A percentile compares a stretch with the other conserved stretches of the same genome.
phyloP scores from a whole-genome alignment of 1,139 yeast species.

The Chernovozyma sophiae-reginae region DNA sequence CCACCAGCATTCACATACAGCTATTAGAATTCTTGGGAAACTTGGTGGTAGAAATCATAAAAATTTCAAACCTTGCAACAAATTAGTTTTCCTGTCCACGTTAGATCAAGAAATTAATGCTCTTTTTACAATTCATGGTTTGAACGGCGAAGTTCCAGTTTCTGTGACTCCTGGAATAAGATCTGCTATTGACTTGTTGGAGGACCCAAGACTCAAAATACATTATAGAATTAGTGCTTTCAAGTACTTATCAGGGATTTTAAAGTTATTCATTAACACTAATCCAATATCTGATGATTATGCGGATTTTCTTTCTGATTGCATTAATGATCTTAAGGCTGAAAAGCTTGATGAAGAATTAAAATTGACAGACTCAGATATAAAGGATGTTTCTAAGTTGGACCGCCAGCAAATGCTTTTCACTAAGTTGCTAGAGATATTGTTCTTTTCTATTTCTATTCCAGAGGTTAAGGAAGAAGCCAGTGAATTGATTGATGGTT shows the following conservation, averaged over 20 bases:
- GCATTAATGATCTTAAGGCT: conserved; percentile 45
- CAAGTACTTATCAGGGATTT: conserved; percentile 61
- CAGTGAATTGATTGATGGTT: conserved; percentile 50
- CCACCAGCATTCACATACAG: conserved; percentile 92
- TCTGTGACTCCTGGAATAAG: conserved; percentile 80
- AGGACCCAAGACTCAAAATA: conserved; percentile 59
- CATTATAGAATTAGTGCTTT: conserved; percentile 78
- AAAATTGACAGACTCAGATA: conserved; percentile 38
- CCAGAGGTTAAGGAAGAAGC: conserved; percentile 76
- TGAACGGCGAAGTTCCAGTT: conserved; percentile 57
- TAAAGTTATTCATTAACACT: conserved; percentile 67
- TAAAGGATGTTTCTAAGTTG: conserved; percentile 47
- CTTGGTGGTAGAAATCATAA: conserved; percentile 93
- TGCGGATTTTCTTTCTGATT: conserved; percentile 37
- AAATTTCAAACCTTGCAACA: conserved; percentile 70
- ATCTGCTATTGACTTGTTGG: conserved; percentile 65
- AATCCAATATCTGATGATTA: conserved; percentile 58
- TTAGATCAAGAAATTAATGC: conserved; percentile 70
- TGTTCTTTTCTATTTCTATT: conserved; percentile 72
- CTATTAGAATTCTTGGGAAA: conserved; percentile 88
- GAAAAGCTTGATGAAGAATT: conserved; percentile 38
- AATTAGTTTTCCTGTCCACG: conserved; percentile 53
- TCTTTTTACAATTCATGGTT: conserved; percentile 65
- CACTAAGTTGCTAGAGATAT: conserved; percentile 58
- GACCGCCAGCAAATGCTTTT: conserved; percentile 60